These are phyloP conservation scores for Alternaria brassicae DNA, from an alignment of 2,329 filamentous ascomycete genomes.

Conservation along the genomic window DNA sequence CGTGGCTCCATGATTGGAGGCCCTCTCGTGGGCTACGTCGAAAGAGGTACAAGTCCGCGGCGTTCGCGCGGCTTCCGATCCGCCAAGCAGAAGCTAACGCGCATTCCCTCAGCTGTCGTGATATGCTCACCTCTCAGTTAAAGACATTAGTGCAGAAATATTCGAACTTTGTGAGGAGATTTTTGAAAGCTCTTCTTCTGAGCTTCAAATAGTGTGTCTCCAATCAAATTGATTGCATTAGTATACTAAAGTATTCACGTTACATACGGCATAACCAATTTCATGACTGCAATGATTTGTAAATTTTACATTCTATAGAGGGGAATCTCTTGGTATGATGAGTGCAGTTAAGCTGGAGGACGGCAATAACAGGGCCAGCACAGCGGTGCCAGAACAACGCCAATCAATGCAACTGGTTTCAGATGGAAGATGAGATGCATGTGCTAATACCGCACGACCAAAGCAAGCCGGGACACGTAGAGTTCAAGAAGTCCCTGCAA, in stretches of 20 bases:
- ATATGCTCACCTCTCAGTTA: not conserved
- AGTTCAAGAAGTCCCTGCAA: conserved; percentile 11
- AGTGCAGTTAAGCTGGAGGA: not conserved
- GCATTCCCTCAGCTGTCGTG: not conserved
- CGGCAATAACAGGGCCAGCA: conserved; percentile 4
- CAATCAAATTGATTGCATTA: not conserved
- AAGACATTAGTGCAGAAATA: not conserved
- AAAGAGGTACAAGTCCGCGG: conserved; percentile 11
- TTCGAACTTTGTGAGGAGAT: not conserved
- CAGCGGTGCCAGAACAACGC: conserved; percentile 13
- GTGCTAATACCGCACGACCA: conserved; percentile 6
- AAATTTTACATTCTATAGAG: conserved; percentile 8
- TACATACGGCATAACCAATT: not conserved
- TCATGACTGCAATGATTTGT: not conserved
- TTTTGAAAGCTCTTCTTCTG: not conserved
- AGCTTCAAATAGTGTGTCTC: not conserved
- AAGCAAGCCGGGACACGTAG: not conserved
- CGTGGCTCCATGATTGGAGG: conserved; percentile 19
- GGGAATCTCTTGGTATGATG: not conserved
- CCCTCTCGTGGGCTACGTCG: conserved; percentile 9
- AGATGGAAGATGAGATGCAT: conserved; percentile 3
- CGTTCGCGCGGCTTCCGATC: conserved; percentile 6
- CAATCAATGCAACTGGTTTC: conserved; percentile 7
- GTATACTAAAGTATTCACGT: not conserved
- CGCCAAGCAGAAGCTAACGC: conserved; percentile 15